phyloP scores from a whole-genome alignment of 1,284 basidiomycete genomes.

The Gyrodon tennesseensis region DNA sequence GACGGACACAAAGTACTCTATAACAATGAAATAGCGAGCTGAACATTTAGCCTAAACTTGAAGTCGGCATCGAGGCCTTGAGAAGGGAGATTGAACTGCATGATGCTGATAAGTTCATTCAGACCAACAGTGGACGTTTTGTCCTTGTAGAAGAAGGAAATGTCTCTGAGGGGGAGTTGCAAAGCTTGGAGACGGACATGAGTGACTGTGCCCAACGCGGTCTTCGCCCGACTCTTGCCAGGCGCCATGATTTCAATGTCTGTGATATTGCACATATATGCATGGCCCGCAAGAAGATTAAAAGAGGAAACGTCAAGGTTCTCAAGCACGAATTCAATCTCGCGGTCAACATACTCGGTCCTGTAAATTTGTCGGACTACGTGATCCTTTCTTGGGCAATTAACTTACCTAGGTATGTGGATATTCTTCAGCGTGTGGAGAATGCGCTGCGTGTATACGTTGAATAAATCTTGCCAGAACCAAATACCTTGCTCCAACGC shows the following conservation, averaged over 20 bases:
- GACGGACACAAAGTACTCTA: conserved; percentile 82
- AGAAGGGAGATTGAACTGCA: conserved; percentile 61
- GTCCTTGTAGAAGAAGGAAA: conserved; percentile 71
- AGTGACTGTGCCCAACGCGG: conserved; percentile 60
- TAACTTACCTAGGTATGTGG: conserved; percentile 62
- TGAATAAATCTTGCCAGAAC: conserved; percentile 72
- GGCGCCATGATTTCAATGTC: conserved; percentile 65
- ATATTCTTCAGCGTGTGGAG: conserved; percentile 54
- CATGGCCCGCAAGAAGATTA: conserved; percentile 64
- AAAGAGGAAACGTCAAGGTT: conserved; percentile 66
- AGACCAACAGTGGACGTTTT: conserved; percentile 56
- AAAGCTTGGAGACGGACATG: conserved; percentile 63
- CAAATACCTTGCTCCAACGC: conserved; percentile 61
- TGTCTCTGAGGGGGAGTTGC: conserved; percentile 59
- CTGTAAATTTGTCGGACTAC: conserved; percentile 42
- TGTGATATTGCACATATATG: conserved; percentile 69
- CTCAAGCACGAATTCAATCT: conserved; percentile 69
- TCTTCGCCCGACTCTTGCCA: conserved; percentile 44
- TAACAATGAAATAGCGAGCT: conserved; percentile 85
- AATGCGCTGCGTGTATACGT: conserved; percentile 60
- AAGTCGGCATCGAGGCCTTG: conserved; percentile 67
- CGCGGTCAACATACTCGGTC: conserved; percentile 64
- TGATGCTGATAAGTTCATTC: conserved; percentile 58
- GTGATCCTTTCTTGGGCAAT: conserved; percentile 7
- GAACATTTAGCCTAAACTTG: conserved; percentile 67